Evolutionary conservation across 2,329 filamentous ascomycete species (phyloP), one percentile per base, ranked within the genome.

Genomic region (Macrophomina tecta): DNA sequence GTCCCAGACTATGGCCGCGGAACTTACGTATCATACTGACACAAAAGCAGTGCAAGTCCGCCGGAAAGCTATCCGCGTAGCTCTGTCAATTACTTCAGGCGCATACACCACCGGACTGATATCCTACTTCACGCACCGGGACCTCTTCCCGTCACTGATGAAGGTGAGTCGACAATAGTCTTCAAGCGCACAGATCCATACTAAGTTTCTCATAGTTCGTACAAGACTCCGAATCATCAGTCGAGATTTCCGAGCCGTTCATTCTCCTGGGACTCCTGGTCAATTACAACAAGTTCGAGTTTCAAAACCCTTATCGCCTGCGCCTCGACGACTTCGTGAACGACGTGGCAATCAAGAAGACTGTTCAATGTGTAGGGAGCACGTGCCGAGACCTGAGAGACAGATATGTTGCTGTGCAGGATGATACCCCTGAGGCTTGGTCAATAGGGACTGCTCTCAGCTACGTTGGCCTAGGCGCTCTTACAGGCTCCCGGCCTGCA

Each of bases 221-320:
- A 68, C 91, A 95, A 81, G 92, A 97, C 71, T 86, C 89, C 52
- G 89, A 93, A 68, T 84, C 85, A 30, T 40, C 81, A 84, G 18
- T 84, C 85, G 73, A 87, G 87, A 67, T 86, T 64, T 62, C 92
- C 51, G 87, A 91, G 67, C 91, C 94, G 0, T 93, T 97, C 71
- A 87, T 90, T 14, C 86, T 98, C 9, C 84, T 97, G 23, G 94
- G 94, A 12, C 84, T 98, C 4, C 83, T 99, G 64, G 91, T 92
- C 70, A 99, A 98, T 80, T 98, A 98, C 85, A 98, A 99, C 85
- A 99, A 98, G 78, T 99, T 99, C 75, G 95, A 99, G 79, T 94
- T 96, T 67, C 94, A 97, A 76, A 99, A 99, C 72, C 94, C 94
- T 0, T 99, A 99, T 73, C 91, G 95, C 73, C 83, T 96, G 69